Evolutionary conservation across 164 flowering plant species (phyloP), one percentile per base, ranked within the genome.

Genomic region (Annona cherimola): DNA sequence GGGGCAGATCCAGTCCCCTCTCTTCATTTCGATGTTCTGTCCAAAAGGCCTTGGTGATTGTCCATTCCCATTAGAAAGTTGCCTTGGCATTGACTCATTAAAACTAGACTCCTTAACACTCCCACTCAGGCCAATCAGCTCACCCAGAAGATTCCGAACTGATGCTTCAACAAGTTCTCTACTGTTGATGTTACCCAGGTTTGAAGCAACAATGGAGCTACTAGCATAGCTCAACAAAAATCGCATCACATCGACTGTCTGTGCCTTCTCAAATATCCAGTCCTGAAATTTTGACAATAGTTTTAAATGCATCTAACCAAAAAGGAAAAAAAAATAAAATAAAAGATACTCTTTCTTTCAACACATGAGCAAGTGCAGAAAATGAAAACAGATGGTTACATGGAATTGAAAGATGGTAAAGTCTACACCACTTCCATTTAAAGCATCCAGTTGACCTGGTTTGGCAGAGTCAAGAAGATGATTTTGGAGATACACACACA

Each of bases 1-100:
- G 35, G 87, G 79, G 79, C 98, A 93, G 45, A 85, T 79, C 98
- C 98, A 93, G 69, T 93, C 98, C 35, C 98, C 98, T 76, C 86
- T 82, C 83, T 87, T 93, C 93, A 89, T 88, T 83, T 83, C 89
- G 81, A 84, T 82, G 61, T 81, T 83, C 72, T 80, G 85, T 42
- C 85, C 81, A 69, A 69, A 61, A 62, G 87, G 79, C 75, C 78
- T 77, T 55, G 79, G 26, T 2, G 78, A 16, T 72, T 82, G 87
- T 41, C 81, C 87, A 74, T 79, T 69, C 70, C 79, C 64, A 76
- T 78, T 84, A 18, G 84, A 68, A 59, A 78, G 79, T 69, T 83
- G 87, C n/a, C 61, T 76, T 57, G 77, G 77, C 46, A 62, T 75
- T 71, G 84, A 67, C 26, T 73, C 86, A 73, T 79, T 70, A 62